Percentiles rank a stretch among this genome's conserved stretches.
Conservation (phyloP, 805 yeast genomes). For the Zygotorulaspora florentina region DNA sequence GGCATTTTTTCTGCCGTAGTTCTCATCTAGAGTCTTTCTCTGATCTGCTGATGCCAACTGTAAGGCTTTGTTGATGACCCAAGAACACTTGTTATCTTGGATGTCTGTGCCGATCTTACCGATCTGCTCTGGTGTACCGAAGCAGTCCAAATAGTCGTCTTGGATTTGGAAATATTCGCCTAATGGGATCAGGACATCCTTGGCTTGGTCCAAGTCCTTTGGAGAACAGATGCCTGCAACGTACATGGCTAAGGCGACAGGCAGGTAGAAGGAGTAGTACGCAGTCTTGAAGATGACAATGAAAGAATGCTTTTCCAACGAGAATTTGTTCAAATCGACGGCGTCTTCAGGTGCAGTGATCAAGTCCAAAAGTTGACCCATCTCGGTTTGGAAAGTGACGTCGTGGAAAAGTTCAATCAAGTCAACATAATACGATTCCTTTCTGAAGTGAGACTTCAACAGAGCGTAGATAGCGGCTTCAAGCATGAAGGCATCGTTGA, state of each 20-base stretch:
- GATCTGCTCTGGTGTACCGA: constrained; percentile 94
- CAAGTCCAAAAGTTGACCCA: constrained; percentile 92
- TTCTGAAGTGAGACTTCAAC: constrained; percentile 81
- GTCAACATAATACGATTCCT: constrained; percentile 81
- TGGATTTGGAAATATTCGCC: constrained; percentile 99
- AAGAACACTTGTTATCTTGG: constrained; percentile 96
- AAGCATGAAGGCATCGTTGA: constrained; percentile 94
- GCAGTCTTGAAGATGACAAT: constrained; percentile 97
- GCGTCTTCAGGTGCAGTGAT: constrained; percentile 96
- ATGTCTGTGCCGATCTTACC: constrained; percentile 99
- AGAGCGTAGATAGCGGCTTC: constrained; percentile 90
- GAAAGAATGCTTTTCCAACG: constrained; percentile 85
- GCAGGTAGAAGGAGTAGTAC: constrained; percentile 92
- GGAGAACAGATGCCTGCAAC: constrained; percentile 74
- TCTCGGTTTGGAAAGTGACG: constrained; percentile 94
- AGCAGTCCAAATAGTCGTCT: constrained; percentile 95
- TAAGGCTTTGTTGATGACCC: constrained; percentile 94
- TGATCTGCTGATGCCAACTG: constrained; percentile 74
- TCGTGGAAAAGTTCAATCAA: constrained; percentile 93
- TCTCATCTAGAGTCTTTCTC: constrained; percentile 73
- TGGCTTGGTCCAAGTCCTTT: constrained; percentile 80
- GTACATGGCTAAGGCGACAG: constrained; percentile 95
- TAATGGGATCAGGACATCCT: constrained; percentile 81
- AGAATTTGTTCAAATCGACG: constrained; percentile 83
- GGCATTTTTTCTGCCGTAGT: constrained; percentile 83